Conservation (phyloP, 371 early-diverging fungal species). For the Gilbertella persicaria region DNA sequence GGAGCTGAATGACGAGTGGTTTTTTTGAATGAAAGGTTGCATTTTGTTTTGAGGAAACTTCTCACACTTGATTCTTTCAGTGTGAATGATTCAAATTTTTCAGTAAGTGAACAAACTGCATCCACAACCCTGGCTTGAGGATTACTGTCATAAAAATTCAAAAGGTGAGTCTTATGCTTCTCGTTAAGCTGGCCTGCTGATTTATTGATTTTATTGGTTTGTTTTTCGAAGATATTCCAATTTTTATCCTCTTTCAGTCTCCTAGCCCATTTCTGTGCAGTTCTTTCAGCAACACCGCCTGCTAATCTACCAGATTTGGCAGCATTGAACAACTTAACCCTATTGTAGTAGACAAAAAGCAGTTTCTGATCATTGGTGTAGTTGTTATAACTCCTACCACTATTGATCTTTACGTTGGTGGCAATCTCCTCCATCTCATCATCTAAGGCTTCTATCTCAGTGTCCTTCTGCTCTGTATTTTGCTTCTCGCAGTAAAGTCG, state of each 20-base stretch:
- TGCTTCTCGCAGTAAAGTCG: too few relatives aligned
- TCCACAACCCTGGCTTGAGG: constrained; percentile 10
- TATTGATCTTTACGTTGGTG: too few relatives aligned
- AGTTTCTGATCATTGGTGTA: constrained; percentile 19
- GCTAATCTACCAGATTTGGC: constrained; percentile 14
- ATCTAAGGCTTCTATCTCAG: too few relatives aligned
- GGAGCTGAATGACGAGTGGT: constrained; percentile 2
- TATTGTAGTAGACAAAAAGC: constrained; percentile 15
- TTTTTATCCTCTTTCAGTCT: too few relatives aligned
- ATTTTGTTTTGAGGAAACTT: constrained; percentile 14
- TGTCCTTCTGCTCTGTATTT: too few relatives aligned
- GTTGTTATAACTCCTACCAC: too few relatives aligned
- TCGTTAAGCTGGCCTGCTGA: constrained; percentile 10
- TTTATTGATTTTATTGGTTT: constrained; percentile 17
- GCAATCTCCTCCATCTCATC: too few relatives aligned
- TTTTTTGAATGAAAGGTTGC: constrained; percentile 17
- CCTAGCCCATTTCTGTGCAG: too few relatives aligned
- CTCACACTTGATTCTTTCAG: constrained; percentile 5
- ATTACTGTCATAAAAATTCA: constrained; percentile 14
- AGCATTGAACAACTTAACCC: constrained; percentile 15
- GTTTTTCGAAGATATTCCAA: constrained; percentile 13
- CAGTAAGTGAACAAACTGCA: constrained; percentile 14
- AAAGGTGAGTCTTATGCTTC: constrained; percentile 8
- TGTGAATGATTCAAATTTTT: constrained; percentile 7
- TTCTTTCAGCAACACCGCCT: too few relatives aligned